phyloP scores from a whole-genome alignment of 2,329 filamentous ascomycete species.

The Camillea tinctor region DNA sequence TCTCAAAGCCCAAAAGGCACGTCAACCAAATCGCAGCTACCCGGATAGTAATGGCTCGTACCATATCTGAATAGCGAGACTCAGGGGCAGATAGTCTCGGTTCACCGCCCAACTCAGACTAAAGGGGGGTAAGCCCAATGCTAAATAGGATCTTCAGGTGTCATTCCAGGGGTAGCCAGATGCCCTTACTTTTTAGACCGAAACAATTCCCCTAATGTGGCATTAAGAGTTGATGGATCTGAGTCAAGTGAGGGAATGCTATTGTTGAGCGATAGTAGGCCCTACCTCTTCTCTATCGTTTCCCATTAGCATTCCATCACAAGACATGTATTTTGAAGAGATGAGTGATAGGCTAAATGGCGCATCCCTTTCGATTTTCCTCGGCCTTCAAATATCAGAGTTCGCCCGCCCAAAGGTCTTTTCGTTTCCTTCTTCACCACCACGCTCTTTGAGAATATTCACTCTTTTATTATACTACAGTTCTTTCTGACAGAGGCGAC shows the following conservation, averaged over 20 bases:
- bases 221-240: slow-evolving; percentile 12
- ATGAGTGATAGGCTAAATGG: neutral
- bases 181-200: slow-evolving; percentile 7
- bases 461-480: slow-evolving; percentile 1
- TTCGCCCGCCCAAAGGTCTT: slow-evolving; percentile 1
- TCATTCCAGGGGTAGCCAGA: slow-evolving; percentile 20
- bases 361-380: slow-evolving; percentile 10
- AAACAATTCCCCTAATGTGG: slow-evolving; percentile 5
- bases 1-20: neutral
- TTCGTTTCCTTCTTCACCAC: slow-evolving; percentile 3
- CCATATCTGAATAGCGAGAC: neutral
- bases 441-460: slow-evolving; percentile 11
- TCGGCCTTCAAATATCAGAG: slow-evolving; percentile 20
- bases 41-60: neutral
- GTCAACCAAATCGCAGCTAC: neutral
- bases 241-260: slow-evolving; percentile 15
- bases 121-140: neutral
- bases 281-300: neutral
- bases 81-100: neutral
- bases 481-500: neutral
- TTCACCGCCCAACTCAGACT: neutral
- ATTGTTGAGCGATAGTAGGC: neutral
- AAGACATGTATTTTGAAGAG: slow-evolving; percentile 6
- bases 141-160: slow-evolving; percentile 5
- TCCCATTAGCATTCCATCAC: slow-evolving; percentile 15